Conservation (phyloP, 164 flowering plant genomes). For the Stephania cephalantha region DNA sequence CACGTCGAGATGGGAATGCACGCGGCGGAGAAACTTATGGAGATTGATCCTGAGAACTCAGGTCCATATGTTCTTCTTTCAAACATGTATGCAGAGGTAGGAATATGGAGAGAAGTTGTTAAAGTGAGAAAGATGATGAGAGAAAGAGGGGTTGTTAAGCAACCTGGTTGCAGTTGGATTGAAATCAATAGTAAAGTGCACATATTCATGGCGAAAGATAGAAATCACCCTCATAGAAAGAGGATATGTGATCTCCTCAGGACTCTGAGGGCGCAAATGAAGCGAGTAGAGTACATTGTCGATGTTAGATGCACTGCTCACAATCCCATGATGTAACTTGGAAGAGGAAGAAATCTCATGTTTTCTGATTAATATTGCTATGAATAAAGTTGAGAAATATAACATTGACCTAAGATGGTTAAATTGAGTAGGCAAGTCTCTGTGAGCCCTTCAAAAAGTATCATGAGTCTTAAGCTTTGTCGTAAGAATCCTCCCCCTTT, state of each 20-base stretch:
- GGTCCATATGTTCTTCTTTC: conserved; percentile 12
- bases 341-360: neutral
- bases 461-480: too few relatives aligned
- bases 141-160: conserved; percentile 8
- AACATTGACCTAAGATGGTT: too few relatives aligned
- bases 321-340: neutral
- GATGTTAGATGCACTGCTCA: neutral
- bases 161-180: conserved; percentile 13
- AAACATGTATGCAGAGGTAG: conserved; percentile 7
- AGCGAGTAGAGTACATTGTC: neutral
- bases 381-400: too few relatives aligned
- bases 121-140: conserved; percentile 7
- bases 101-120: conserved; percentile 8
- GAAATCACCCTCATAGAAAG: conserved; percentile 8
- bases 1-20: conserved; percentile 6
- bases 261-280: neutral
- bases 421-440: too few relatives aligned
- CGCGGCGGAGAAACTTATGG: conserved; percentile 7
- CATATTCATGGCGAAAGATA: conserved; percentile 10
- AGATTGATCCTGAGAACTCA: conserved; percentile 6
- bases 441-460: too few relatives aligned
- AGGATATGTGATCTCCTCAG: conserved; percentile 5
- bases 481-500: too few relatives aligned
- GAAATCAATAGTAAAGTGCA: conserved; percentile 10
- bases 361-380: neutral